Evolutionary conservation across 2,329 filamentous ascomycete species (phyloP), one percentile per base, ranked within the genome.

Genomic region (Neodidymelliopsis sp.): DNA sequence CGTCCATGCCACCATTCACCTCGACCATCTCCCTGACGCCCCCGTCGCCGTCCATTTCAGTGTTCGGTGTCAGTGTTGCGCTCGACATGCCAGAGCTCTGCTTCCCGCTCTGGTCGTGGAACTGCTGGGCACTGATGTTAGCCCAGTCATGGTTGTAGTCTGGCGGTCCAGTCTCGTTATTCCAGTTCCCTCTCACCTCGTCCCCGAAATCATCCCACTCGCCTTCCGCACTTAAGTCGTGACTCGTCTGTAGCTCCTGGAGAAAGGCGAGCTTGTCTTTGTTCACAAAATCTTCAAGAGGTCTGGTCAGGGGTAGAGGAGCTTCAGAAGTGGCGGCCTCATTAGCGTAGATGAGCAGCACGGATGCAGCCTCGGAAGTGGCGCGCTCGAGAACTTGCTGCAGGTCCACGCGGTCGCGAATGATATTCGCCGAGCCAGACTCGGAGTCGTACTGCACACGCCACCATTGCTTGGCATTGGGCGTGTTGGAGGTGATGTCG

Each of bases 341-440:
- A 57, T 77, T 83, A 15, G 83, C 84, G 62, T 86, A 87, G 2
- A 87, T 79, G 8, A 87, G 75, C 1, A 87, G 66, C 2, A 79
- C 81, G 7, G 74, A 77, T 23, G 70, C 75, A 41, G 77, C 76
- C 56, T 85, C 82, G 25, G 77, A 74, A 18, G 74, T 75, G 42
- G 80, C 79, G 55, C 82, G 74, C 56, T 77, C 70, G 40, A 86
- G 75, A 8, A 85, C 84, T 49, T 84, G 78, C 31, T 76, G 72
- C 48, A 82, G 78, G 3, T 74, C 72, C 16, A 82, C 75, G 36
- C 63, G 54, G 66, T 72, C 45, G 48, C 68, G 57, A 54, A 55
- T 53, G 8, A 72, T 66, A 7, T 59, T 52, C 4, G 58, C 55
- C 5, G 64, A 60, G 15, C 58, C 45, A 6, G 54, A 60, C 27